These are phyloP conservation scores for Podaxis rugospora DNA, from an alignment of 768 basidiomycete genomes.

Conservation along the genomic window DNA sequence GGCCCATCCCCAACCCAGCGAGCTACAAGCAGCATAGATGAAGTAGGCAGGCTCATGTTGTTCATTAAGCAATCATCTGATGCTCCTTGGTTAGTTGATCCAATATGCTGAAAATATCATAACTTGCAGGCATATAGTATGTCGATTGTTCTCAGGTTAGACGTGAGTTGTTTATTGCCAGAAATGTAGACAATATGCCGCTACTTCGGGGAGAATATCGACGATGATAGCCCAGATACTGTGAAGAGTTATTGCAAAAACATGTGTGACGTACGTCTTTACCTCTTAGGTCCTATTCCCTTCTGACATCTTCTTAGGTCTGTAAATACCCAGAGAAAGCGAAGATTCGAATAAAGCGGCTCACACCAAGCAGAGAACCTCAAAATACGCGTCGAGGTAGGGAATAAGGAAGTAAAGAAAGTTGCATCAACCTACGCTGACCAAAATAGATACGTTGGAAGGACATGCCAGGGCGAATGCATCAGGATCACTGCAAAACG, in stretches of 20 bases:
- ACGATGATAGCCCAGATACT: conserved; percentile 38
- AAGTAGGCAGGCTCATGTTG: conserved; percentile 36
- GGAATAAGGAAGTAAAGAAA: background rate
- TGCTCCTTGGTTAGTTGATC: conserved; percentile 23
- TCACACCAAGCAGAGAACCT: conserved; percentile 34
- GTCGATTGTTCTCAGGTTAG: conserved; percentile 17
- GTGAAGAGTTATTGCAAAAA: conserved; percentile 55
- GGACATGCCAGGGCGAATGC: background rate
- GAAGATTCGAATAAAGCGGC: conserved; percentile 38
- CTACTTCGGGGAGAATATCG: conserved; percentile 73
- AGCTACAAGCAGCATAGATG: conserved; percentile 56
- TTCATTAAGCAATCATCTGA: background rate
- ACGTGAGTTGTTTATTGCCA: background rate
- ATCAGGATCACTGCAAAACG: too few relatives aligned
- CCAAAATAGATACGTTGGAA: background rate
- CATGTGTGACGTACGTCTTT: conserved; percentile 73
- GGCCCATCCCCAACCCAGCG: conserved; percentile 66
- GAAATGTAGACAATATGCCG: conserved; percentile 62
- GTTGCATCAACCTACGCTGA: background rate
- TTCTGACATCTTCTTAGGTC: conserved; percentile 36
- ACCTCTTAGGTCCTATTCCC: background rate
- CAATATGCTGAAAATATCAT: conserved; percentile 54
- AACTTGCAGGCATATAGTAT: conserved; percentile 69
- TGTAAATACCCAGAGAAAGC: conserved; percentile 78
- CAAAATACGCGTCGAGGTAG: background rate